Evolutionary conservation across 768 basidiomycete genomes (phyloP), one percentile per base, ranked within the genome.

Genomic region (Suillus subaureus): DNA sequence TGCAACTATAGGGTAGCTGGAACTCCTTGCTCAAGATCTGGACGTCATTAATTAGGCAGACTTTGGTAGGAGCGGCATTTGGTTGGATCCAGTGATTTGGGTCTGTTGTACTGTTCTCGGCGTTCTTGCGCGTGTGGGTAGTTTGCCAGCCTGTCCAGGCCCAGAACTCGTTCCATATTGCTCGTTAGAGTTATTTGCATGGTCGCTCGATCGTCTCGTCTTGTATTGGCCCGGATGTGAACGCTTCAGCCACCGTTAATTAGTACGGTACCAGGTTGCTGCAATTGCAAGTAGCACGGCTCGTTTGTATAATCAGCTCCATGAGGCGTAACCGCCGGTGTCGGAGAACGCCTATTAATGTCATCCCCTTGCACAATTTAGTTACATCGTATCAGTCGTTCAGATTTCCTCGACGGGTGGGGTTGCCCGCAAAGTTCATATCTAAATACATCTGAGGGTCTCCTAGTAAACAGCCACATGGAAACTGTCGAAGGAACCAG

Each of bases 11-110:
- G 7, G 51, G 51, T 52, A 52, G 16, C 51, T 52, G 28, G 4
- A 28, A 52, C 28, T 52, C 28, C 15, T n/a, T 6, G n/a, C n/a
- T n/a, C n/a, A n/a, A n/a, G n/a, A n/a, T n/a, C n/a, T n/a, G 28
- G 16, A 54, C 18, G 31, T 54, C 31, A 54, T 31, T 54, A 54
- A 54, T 54, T 54, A 54, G 31, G 52, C 31, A 55, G 52, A 54
- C 54, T 55, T 55, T 33, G 54, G 52, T 54, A 31, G 18, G 51
- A 28, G 28, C 28, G 28, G 26, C 51, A 28, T 52, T 15, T 51
- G n/a, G n/a, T n/a, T n/a, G 49, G 16, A 15, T 9, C 47, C 47
- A 49, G 23, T 15, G 23, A 49, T 49, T 11, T 49, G 47, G 47
- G n/a, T 23, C 45, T 47, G 45, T n/a, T 23, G 47, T 13, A 0